These are phyloP conservation scores for Erodium texanum DNA, from an alignment of 441 rosid species.

Conservation along the genomic window DNA sequence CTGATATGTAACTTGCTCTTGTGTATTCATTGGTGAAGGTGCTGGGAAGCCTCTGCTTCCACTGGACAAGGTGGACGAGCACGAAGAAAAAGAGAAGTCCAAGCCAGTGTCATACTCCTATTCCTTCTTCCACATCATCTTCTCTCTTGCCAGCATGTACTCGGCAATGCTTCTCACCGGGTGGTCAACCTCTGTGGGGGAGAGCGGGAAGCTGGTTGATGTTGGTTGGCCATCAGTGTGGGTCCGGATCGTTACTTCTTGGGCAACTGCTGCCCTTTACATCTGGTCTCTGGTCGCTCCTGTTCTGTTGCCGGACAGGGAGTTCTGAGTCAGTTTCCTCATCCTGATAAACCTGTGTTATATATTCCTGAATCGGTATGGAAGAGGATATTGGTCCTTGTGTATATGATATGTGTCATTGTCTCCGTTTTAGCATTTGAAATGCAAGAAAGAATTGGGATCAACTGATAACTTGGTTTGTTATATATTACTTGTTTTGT, in stretches of 20 bases:
- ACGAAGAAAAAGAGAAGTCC: conserved; percentile 55
- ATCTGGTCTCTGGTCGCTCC: too few relatives aligned
- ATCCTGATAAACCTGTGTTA: neutral
- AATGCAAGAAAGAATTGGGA: neutral
- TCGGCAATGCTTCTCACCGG: conserved; percentile 93
- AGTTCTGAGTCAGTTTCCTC: too few relatives aligned
- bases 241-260: conserved; percentile 46
- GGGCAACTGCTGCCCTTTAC: too few relatives aligned
- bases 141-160: conserved; percentile 95
- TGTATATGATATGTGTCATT: neutral
- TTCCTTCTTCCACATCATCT: conserved; percentile 83
- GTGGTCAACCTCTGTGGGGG: conserved; percentile 73
- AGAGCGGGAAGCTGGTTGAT: conserved; percentile 64
- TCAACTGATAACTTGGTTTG: neutral
- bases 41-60: too few relatives aligned
- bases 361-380: too few relatives aligned
- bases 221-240: conserved; percentile 98
- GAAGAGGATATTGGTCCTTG: neutral
- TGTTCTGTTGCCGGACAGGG: too few relatives aligned
- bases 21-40: too few relatives aligned
- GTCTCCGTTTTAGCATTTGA: neutral
- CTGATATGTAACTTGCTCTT: too few relatives aligned
- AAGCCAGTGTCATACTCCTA: conserved; percentile 75
- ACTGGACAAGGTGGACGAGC: too few relatives aligned
- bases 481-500: neutral